Percentiles rank a stretch among this genome's conserved stretches.
phyloP scores from a whole-genome alignment of 495 filamentous ascomycete genomes.

The Penicillium egyptiacum region DNA sequence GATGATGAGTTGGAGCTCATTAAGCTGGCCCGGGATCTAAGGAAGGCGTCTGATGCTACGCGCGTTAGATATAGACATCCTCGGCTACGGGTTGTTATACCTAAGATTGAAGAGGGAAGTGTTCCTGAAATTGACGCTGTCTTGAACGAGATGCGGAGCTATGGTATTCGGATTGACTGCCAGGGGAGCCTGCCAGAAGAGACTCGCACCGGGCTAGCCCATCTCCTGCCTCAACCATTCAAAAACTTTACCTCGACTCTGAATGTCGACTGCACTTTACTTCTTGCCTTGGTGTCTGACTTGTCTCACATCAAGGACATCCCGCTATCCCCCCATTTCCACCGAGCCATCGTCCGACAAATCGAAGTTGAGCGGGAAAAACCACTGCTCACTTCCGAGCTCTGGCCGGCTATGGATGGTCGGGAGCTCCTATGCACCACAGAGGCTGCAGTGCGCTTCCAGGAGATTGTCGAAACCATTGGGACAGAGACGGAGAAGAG shows the following conservation, averaged over 20 bases:
- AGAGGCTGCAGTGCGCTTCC: constrained; percentile 62
- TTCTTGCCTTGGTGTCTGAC: constrained; percentile 71
- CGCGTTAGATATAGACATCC: constrained; percentile 59
- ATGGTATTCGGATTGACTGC: constrained; percentile 55
- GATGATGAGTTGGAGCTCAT: constrained; percentile 56
- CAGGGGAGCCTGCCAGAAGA: constrained; percentile 30
- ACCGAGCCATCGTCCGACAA: constrained; percentile 60
- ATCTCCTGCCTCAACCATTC: constrained; percentile 56
- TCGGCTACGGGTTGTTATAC: constrained; percentile 59
- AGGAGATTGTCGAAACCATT: constrained; percentile 65
- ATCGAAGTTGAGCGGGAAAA: constrained; percentile 63
- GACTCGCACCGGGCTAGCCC: constrained; percentile 34
- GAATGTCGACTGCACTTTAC: constrained; percentile 74
- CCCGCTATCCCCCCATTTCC: constrained; percentile 41
- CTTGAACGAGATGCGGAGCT: constrained; percentile 55
- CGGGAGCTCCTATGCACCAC: constrained; percentile 60
- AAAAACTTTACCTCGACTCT: constrained; percentile 56
- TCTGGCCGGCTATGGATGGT: constrained; percentile 61
- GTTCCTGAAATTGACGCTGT: constrained; percentile 56
- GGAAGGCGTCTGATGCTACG: constrained; percentile 52
- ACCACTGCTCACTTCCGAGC: constrained; percentile 56
- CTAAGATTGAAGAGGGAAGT: constrained; percentile 52
- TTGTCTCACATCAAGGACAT: constrained; percentile 57
- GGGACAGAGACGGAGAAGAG: constrained; percentile 62
- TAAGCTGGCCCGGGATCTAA: constrained; percentile 55